Conservation (phyloP, 768 basidiomycete genomes). For the Termitomyces sp. region DNA sequence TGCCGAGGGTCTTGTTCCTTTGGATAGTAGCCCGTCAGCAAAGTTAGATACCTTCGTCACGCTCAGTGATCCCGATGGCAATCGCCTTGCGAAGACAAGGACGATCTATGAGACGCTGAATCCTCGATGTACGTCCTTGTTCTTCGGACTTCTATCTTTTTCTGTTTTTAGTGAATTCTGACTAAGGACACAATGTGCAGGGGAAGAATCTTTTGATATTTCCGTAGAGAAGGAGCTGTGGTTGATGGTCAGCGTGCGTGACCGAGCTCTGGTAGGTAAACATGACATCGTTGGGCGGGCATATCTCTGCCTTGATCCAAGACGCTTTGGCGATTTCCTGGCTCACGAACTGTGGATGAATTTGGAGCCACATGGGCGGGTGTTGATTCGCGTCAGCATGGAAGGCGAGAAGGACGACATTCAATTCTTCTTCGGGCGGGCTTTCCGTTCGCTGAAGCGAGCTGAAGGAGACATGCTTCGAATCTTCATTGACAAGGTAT, state of each 20-base stretch:
- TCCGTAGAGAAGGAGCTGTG: slow-evolving; percentile 92
- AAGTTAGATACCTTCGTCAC: slow-evolving; percentile 90
- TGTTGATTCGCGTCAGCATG: slow-evolving; percentile 90
- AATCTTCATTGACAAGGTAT: slow-evolving; percentile 94
- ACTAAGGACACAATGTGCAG: slow-evolving; percentile 30
- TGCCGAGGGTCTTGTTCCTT: slow-evolving; percentile 80
- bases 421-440: slow-evolving; percentile 94
- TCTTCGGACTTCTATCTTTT: not conserved
- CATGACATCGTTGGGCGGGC: slow-evolving; percentile 89
- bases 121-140: slow-evolving; percentile 72
- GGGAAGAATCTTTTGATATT: slow-evolving; percentile 97
- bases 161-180: not conserved
- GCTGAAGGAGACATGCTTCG: slow-evolving; percentile 95
- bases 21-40: slow-evolving; percentile 73
- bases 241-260: slow-evolving; percentile 94
- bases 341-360: slow-evolving; percentile 92
- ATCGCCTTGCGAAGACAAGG: slow-evolving; percentile 87
- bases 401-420: slow-evolving; percentile 99
- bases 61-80: slow-evolving; percentile 87
- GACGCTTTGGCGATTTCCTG: slow-evolving; percentile 82
- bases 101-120: slow-evolving; percentile 88
- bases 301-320: slow-evolving; percentile 89
- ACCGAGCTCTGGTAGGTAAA: slow-evolving; percentile 86
- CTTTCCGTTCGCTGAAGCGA: slow-evolving; percentile 88
- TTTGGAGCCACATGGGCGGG: slow-evolving; percentile 78